Conservation (phyloP, 1,284 basidiomycete genomes). For the Rhodotorula sp. region DNA sequence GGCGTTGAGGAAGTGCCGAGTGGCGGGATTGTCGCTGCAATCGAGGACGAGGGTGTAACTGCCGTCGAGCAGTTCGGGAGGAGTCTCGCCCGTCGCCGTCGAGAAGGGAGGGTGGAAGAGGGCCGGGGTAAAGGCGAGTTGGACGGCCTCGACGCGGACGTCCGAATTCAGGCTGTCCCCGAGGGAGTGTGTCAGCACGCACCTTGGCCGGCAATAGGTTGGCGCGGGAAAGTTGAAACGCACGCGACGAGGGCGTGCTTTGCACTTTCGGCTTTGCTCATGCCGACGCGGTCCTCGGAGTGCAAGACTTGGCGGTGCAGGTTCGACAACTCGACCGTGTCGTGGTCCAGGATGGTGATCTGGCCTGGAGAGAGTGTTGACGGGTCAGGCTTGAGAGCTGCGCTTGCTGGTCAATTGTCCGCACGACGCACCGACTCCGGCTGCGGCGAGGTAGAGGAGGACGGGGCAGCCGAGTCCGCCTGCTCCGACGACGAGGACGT, state of each 20-base stretch:
- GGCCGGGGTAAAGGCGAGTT: slow-evolving; percentile 55
- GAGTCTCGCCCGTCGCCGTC: slow-evolving; percentile 58
- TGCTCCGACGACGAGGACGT: slow-evolving; percentile 85
- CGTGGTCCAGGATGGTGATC: slow-evolving; percentile 87
- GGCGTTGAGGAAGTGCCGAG: slow-evolving; percentile 90
- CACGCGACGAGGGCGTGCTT: slow-evolving; percentile 46
- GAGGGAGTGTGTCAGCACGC: not conserved
- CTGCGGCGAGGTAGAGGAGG: slow-evolving; percentile 86
- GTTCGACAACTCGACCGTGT: slow-evolving; percentile 86
- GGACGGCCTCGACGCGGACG: slow-evolving; percentile 59
- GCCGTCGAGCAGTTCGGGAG: slow-evolving; percentile 58
- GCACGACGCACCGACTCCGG: slow-evolving; percentile 72
- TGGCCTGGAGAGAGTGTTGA: no score
- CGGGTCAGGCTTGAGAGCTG: no score
- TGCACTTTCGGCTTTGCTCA: slow-evolving; percentile 79
- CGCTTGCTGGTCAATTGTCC: no score
- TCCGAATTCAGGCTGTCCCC: slow-evolving; percentile 66
- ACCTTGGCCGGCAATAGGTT: not conserved
- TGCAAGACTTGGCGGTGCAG: slow-evolving; percentile 92
- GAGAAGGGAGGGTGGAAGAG: slow-evolving; percentile 20
- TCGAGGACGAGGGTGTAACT: slow-evolving; percentile 67
- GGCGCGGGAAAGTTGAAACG: not conserved
- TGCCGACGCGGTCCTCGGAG: slow-evolving; percentile 72
- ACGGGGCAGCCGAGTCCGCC: slow-evolving; percentile 96
- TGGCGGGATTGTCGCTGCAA: slow-evolving; percentile 91